phyloP scores from a whole-genome alignment of 1,139 yeast species.

The Magnusiomyces paraingens region DNA sequence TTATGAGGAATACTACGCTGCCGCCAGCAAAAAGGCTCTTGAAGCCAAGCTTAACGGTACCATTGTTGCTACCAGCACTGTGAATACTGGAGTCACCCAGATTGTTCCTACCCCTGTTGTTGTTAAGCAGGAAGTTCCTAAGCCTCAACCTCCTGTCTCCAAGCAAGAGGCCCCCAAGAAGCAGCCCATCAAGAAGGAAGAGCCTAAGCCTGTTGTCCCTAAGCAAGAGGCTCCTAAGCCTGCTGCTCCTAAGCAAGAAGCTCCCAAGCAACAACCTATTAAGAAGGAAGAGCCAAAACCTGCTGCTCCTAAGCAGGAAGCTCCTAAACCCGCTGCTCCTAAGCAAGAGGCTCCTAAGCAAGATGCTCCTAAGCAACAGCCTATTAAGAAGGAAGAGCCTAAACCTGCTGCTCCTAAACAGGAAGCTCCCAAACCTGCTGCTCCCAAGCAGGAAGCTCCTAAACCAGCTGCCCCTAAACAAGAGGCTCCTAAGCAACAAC shows the following conservation, averaged over 20 bases:
- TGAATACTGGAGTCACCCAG: background rate
- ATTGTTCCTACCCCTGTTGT: background rate
- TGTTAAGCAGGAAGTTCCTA: background rate
- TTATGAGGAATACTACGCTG: slow-evolving; percentile 25
- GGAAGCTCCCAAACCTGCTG: slow-evolving; percentile 26
- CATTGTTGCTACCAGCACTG: slow-evolving; percentile 1
- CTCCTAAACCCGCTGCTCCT: background rate
- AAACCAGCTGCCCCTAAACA: background rate
- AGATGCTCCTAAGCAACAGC: slow-evolving; percentile 2
- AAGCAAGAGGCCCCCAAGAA: slow-evolving; percentile 11
- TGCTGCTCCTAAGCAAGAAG: slow-evolving; percentile 14
- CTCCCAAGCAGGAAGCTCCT: slow-evolving; percentile 20
- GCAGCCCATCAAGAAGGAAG: slow-evolving; percentile 10
- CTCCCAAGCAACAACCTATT: background rate
- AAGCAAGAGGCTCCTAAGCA: slow-evolving; percentile 7
- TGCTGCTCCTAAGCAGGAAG: background rate
- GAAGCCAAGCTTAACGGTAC: background rate
- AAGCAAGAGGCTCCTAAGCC: slow-evolving; percentile 11
- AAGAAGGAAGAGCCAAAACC: background rate
- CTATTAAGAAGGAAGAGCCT: slow-evolving; percentile 2
- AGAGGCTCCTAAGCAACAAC: slow-evolving; percentile 8
- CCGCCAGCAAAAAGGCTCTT: slow-evolving; percentile 11
- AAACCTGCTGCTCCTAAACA: slow-evolving; percentile 28
- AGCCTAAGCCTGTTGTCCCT: slow-evolving; percentile 10
- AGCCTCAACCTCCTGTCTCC: slow-evolving; percentile 11